These are phyloP conservation scores for Echria macrotheca DNA, from an alignment of 495 filamentous ascomycete species.

Conservation along the genomic window DNA sequence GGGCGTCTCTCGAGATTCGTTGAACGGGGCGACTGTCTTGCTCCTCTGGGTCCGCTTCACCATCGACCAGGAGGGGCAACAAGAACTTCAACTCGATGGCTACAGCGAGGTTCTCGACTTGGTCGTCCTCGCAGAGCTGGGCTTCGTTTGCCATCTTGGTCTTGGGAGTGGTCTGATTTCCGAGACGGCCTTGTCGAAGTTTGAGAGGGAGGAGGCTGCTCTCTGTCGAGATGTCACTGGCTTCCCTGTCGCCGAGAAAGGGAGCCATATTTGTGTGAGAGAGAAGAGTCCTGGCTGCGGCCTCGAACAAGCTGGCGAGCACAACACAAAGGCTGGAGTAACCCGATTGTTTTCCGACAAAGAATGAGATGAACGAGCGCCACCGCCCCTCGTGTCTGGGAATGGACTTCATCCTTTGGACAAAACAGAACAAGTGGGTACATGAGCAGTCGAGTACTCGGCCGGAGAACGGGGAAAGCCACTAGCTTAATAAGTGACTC, in stretches of 20 bases:
- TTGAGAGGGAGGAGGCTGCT: too few relatives aligned
- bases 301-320: too few relatives aligned
- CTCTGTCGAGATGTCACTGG: too few relatives aligned
- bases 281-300: not conserved
- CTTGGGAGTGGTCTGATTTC: not conserved
- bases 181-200: too few relatives aligned
- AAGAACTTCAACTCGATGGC: constrained; percentile 10
- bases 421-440: not conserved
- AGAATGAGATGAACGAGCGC: not conserved
- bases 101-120: not conserved
- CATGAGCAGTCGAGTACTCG: not conserved
- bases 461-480: too few relatives aligned
- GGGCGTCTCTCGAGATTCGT: not conserved
- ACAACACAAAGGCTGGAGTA: not conserved
- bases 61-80: not conserved
- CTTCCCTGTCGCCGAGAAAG: not conserved
- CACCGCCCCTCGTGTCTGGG: not conserved
- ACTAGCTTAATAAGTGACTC: too few relatives aligned
- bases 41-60: not conserved
- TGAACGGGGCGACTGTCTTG: not conserved
- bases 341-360: too few relatives aligned
- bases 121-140: not conserved
- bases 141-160: not conserved
- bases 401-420: not conserved
- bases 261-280: not conserved